These are phyloP conservation scores for Massariosphaeria phaeospora DNA, from an alignment of 495 filamentous ascomycete species.

Conservation along the genomic window DNA sequence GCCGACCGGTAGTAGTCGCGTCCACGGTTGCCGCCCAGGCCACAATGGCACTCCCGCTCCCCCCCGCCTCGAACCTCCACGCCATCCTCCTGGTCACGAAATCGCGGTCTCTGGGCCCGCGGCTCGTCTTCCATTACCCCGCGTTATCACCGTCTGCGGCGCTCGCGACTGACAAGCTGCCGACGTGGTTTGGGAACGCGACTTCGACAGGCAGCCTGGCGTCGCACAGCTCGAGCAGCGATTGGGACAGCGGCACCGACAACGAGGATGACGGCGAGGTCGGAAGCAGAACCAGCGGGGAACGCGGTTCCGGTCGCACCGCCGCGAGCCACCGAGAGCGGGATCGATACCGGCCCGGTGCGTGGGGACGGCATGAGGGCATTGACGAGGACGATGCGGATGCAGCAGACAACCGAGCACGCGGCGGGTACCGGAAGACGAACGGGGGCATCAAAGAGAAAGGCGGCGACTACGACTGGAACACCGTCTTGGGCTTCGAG, in stretches of 20 bases:
- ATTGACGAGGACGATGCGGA: conserved; percentile 31
- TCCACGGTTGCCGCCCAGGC: no score
- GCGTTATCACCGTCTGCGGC: conserved; percentile 49
- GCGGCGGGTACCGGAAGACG: conserved; percentile 8
- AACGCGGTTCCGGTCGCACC: conserved; percentile 21
- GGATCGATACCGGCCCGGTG: conserved; percentile 15
- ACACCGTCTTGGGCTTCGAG: conserved; percentile 69
- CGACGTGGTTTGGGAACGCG: conserved; percentile 35
- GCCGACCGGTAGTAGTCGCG: no score
- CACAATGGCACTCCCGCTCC: conserved; percentile 34
- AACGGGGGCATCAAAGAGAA: conserved; percentile 4
- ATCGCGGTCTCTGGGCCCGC: conserved; percentile 67
- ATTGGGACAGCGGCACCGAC: conserved; percentile 48
- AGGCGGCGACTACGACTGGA: conserved; percentile 53
- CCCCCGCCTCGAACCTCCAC: conserved; percentile 56
- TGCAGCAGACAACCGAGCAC: neutral
- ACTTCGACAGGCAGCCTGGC: conserved; percentile 38
- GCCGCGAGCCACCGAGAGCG: conserved; percentile 20
- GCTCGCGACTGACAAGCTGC: conserved; percentile 18
- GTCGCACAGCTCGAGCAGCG: conserved; percentile 33
- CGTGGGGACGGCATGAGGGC: conserved; percentile 26
- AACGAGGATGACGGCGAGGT: conserved; percentile 44
- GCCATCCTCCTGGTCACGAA: conserved; percentile 76
- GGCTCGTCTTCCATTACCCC: conserved; percentile 90
- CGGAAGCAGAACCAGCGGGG: conserved; percentile 37